These are phyloP conservation scores for Acidiella bohemica DNA, from an alignment of 495 filamentous ascomycete species.

Conservation along the genomic window DNA sequence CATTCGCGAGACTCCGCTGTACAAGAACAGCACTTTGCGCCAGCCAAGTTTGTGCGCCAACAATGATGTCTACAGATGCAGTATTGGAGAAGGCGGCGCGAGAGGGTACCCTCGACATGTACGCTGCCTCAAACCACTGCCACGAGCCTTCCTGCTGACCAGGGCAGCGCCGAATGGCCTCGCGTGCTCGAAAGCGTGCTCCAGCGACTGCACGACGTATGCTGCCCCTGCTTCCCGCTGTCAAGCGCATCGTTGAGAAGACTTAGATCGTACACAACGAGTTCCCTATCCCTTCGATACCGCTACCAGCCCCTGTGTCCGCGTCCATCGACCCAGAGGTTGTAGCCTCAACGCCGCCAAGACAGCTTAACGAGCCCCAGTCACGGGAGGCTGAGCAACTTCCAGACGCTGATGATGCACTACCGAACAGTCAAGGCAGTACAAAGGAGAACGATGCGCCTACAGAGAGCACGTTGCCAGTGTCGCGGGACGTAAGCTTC, in stretches of 20 bases:
- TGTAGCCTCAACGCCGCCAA: conserved; percentile 16
- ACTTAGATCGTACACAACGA: conserved; percentile 25
- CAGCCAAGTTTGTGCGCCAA: conserved; percentile 4
- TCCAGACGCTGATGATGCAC: conserved; percentile 6
- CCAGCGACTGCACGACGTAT: conserved; percentile 24
- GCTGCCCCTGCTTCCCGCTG: conserved; percentile 19
- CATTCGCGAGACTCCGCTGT: not conserved
- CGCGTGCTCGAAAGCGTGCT: conserved; percentile 25
- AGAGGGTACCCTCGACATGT: conserved; percentile 60
- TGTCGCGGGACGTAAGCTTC: conserved; percentile 20
- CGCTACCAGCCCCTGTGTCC: conserved; percentile 24
- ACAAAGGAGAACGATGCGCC: conserved; percentile 42
- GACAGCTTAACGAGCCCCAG: not conserved
- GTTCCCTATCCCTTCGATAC: conserved; percentile 26
- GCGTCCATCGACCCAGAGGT: conserved; percentile 27
- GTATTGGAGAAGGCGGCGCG: conserved; percentile 48
- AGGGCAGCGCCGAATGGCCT: conserved; percentile 27
- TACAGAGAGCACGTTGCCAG: conserved; percentile 26
- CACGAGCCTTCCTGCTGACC: conserved; percentile 1
- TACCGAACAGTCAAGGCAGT: conserved; percentile 16
- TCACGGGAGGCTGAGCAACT: conserved; percentile 1
- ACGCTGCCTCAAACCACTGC: conserved; percentile 21
- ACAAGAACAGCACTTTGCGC: conserved; percentile 5
- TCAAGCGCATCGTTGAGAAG: conserved; percentile 14
- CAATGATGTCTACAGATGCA: conserved; percentile 36